Evolutionary conservation across 1,284 basidiomycete genomes (phyloP).

Genomic region (Peniophora sp.): DNA sequence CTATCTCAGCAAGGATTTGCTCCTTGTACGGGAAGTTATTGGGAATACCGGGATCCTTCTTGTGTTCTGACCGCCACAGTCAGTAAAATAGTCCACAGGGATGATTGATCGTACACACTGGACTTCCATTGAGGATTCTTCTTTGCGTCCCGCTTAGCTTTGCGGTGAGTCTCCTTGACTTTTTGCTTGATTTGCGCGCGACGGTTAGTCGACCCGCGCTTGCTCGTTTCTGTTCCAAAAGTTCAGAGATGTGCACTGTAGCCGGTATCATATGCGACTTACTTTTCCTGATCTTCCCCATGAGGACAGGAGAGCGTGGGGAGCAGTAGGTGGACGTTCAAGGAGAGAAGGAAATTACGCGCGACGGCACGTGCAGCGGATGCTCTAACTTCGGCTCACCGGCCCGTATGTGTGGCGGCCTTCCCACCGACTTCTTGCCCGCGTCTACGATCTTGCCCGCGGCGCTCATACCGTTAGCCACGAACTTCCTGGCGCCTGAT

Average conservation of each 20-base stretch:
- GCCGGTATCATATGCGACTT: not conserved
- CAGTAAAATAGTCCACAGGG: not conserved
- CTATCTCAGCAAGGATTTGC: conserved; percentile 87
- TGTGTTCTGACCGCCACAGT: conserved; percentile 41
- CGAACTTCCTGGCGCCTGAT: too few species aligned
- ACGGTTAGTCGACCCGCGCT: conserved; percentile 66
- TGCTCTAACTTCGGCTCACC: too few species aligned
- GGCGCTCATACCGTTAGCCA: too few species aligned
- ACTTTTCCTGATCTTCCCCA: conserved; percentile 6
- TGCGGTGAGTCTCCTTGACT: conserved; percentile 71
- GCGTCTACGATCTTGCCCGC: too few species aligned
- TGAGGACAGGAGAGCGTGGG: not conserved
- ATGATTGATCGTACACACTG: conserved; percentile 45
- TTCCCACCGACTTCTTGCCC: too few species aligned
- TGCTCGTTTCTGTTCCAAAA: conserved; percentile 69
- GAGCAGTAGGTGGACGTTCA: too few species aligned
- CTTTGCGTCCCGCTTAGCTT: conserved; percentile 73
- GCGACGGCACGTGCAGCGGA: too few species aligned
- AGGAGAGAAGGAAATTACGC: too few species aligned
- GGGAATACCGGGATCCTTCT: conserved; percentile 94
- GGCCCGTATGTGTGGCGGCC: not conserved
- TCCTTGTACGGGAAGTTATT: conserved; percentile 97
- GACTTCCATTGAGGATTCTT: conserved; percentile 88
- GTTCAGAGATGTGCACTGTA: not conserved
- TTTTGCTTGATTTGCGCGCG: conserved; percentile 77